Base-by-base conservation (phyloP, 495 filamentous ascomycete species). In the Penicillium cinerascens region DNA sequence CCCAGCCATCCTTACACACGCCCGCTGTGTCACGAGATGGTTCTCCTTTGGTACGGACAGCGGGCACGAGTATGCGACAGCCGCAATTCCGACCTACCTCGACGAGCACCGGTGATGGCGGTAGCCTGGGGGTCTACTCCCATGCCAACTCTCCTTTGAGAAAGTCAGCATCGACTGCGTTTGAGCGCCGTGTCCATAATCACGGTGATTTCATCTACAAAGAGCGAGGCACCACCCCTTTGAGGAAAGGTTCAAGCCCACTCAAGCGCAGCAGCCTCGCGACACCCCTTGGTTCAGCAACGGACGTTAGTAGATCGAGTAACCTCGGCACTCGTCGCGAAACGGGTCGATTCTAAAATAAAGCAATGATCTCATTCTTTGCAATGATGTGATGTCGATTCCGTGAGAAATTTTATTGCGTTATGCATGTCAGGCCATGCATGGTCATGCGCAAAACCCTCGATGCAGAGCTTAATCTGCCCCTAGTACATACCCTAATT, bases 91-190 rank as follows among this genome's bases (percentile, higher is more conserved):
- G 75, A 48, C 67, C 70, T 36, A 64, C 68, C 4, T 60, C 68
- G 9, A 63, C 68, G 1, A 64, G 65, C 22, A 69, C 68, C 10
- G 79, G 85, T 4, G 84, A 87, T 60, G 91, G 91, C 38, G 91
- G 91, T 13, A 92, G 82, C 64, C 73, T 95, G 25, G 90, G 90
- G 7, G 76, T 92, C 6, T 92, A 82, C 70, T 83, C 82, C 1
- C 88, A 95, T 65, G 81, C 85, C n/a, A 86, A 87, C 47, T 92
- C 88, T 10, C 90, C 90, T 11, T 71, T 95, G 23, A 82, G 87
- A 52, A 92, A 92, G 42, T 74, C 75, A 17, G 66, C 70, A 17
- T 75, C 78, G 11, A 68, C 73, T 15, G 66, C 72, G n/a, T 69
- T 78, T 42, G 68, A 71, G 2, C 70, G 68, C 20, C 60, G 71